Evolutionary conservation across 768 basidiomycete genomes (phyloP).

Genomic region (Krasilnikovozyma curviuscula): DNA sequence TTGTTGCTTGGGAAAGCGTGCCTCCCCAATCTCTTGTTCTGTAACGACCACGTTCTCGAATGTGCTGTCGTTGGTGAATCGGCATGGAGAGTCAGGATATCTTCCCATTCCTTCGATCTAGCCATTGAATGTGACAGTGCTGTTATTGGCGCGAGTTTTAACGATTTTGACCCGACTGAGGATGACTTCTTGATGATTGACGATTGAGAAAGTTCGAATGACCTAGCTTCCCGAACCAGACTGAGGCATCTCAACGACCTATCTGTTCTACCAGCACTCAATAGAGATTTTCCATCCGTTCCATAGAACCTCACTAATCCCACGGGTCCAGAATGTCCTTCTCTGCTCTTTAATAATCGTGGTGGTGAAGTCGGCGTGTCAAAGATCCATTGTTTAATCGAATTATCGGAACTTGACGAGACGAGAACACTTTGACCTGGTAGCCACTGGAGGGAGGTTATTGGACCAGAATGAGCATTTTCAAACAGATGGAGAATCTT

Average conservation of each 20-base stretch:
- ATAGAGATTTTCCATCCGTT: constrained; percentile 82
- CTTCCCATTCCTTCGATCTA: constrained; percentile 90
- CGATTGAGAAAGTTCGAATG: not conserved
- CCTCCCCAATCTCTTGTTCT: too few species aligned
- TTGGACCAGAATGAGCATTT: constrained; percentile 71
- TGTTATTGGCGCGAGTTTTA: constrained; percentile 68
- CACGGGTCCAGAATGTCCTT: constrained; percentile 79
- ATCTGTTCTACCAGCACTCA: constrained; percentile 67
- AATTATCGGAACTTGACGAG: constrained; percentile 82
- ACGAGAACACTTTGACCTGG: constrained; percentile 79
- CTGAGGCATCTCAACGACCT: constrained; percentile 74
- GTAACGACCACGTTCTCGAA: too few species aligned
- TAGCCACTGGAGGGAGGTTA: constrained; percentile 74
- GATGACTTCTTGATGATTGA: not conserved
- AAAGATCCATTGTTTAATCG: constrained; percentile 98
- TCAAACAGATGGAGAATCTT: constrained; percentile 67
- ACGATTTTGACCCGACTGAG: constrained; percentile 25
- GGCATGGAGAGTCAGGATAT: constrained; percentile 73
- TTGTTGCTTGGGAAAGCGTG: too few species aligned
- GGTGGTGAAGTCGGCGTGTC: constrained; percentile 76
- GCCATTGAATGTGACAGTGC: constrained; percentile 58
- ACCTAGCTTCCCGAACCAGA: constrained; percentile 77
- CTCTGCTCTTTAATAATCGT: constrained; percentile 70
- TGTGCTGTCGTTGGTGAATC: constrained; percentile 66
- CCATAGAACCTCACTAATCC: constrained; percentile 88